phyloP scores from a whole-genome alignment of 2,329 filamentous ascomycete species.

The Penicillium sp. region DNA sequence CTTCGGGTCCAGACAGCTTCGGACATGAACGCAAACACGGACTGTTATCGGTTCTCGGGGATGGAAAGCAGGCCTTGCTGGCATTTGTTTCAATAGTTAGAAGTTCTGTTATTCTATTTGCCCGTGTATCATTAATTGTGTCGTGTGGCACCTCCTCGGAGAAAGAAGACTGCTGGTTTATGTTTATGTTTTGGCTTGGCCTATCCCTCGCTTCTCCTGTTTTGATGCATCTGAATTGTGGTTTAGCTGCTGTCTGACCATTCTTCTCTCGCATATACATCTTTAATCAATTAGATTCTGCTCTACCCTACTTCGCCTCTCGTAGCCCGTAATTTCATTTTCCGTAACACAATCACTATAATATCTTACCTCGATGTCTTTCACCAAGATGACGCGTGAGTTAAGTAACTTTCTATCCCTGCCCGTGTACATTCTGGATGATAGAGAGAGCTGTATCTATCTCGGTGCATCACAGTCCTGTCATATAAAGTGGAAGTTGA shows the following conservation, averaged over 20 bases:
- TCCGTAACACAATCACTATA: too few relatives aligned
- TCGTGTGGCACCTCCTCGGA: slow-evolving; percentile 35
- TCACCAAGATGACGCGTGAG: too few relatives aligned
- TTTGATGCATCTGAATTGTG: slow-evolving; percentile 16
- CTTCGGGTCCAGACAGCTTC: not conserved
- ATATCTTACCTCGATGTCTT: too few relatives aligned
- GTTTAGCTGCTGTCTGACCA: slow-evolving; percentile 20
- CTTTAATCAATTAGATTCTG: slow-evolving; percentile 26
- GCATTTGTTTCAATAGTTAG: slow-evolving; percentile 24
- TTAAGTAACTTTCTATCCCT: not conserved
- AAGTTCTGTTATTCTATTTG: slow-evolving; percentile 24
- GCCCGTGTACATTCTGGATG: not conserved
- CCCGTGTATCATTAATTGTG: slow-evolving; percentile 37
- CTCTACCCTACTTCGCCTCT: not conserved
- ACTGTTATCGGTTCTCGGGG: slow-evolving; percentile 25
- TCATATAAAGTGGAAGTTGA: slow-evolving; percentile 2
- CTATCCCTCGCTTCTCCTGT: slow-evolving; percentile 17
- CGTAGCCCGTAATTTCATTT: too few relatives aligned
- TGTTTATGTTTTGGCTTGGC: slow-evolving; percentile 20
- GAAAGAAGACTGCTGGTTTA: slow-evolving; percentile 37
- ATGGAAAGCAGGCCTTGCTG: slow-evolving; percentile 21
- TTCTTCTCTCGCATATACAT: slow-evolving; percentile 22
- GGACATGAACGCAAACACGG: slow-evolving; percentile 10
- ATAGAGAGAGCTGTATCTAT: not conserved
- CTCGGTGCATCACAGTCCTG: not conserved